Base-by-base conservation (phyloP, 2,329 filamentous ascomycete genomes). In the Talaromyces sp. region DNA sequence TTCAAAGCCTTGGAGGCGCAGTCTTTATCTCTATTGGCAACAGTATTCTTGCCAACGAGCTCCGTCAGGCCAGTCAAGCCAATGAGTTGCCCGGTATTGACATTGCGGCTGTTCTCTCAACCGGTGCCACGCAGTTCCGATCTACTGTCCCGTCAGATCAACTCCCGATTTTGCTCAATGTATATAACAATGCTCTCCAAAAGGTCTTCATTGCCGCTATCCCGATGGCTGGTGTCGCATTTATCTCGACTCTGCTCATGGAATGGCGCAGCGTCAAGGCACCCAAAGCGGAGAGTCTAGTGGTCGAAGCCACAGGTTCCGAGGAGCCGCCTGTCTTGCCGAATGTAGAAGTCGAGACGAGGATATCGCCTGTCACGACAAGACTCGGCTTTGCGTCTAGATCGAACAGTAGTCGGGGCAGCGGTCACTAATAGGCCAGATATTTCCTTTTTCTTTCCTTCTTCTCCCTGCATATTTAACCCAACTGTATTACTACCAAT, bases 11-110 rank as follows among this genome's bases (percentile, higher is more conserved):
- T 1, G 69, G 69, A n/a, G 68, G 68, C 15, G 66, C 69, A 13
- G 60, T 71, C 19, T 68, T 68, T 43, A 65, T 72, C 53, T 65
- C 64, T 5, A 66, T 66, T 31, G 69, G 61, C 1, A 69, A 72
- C 57, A 63, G 68, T 4, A 69, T 64, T 21, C 69, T 73, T 55
- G 62, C 62, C 9, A 73, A 73, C 57, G 62, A 64, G 21, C 59
- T 71, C 1, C 48, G 67, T 17, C 53, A 63, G 7, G 54, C 59
- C 19, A 69, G 70, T 36, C 54, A 75, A 11, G 43, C 55, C 25
- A 58, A 58, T 25, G 46, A 59, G 22, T 51, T 59, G 15, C 53
- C 60, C 4, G 53, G 53, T n/a, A 41, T 59, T 9, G 53, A 59
- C 37, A 45, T 59, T 25, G 53, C 53, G 5, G 53, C 46, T 21